These are phyloP conservation scores for Apiospora phragmitis DNA, from an alignment of 2,329 filamentous ascomycete species.

Conservation along the genomic window DNA sequence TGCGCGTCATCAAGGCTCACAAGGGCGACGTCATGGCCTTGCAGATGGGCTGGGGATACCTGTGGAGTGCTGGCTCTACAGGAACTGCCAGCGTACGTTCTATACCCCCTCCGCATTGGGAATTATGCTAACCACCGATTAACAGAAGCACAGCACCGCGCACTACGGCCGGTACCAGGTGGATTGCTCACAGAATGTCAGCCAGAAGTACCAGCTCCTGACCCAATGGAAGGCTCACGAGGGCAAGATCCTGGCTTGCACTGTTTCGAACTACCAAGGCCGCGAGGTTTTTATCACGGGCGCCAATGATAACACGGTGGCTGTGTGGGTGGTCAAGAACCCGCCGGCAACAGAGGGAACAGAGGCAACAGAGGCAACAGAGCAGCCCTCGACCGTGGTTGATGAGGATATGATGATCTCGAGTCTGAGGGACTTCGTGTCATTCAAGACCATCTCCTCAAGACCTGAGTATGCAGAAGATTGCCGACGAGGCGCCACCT, in stretches of 20 bases:
- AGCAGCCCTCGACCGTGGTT: conserved; percentile 35
- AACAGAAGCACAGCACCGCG: conserved; percentile 62
- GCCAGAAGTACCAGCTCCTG: conserved; percentile 80
- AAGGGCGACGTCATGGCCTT: conserved; percentile 83
- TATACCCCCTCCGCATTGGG: conserved; percentile 58
- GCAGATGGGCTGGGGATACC: conserved; percentile 78
- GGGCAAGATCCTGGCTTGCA: conserved; percentile 84
- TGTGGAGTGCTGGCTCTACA: conserved; percentile 87
- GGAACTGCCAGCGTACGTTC: conserved; percentile 65
- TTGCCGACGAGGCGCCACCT: conserved; percentile 89
- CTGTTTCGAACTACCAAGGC: conserved; percentile 67
- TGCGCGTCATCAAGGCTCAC: conserved; percentile 82
- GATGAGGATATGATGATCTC: conserved; percentile 62
- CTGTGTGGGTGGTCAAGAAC: conserved; percentile 77
- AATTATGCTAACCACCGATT: conserved; percentile 12
- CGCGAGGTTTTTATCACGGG: conserved; percentile 91
- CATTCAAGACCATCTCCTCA: conserved; percentile 89
- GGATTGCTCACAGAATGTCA: conserved; percentile 54
- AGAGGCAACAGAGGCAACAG: conserved; percentile 27
- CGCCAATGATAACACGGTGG: conserved; percentile 86
- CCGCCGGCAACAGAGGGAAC: conserved; percentile 34
- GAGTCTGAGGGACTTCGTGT: conserved; percentile 81
- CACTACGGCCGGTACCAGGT: conserved; percentile 60
- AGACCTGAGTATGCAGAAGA: conserved; percentile 84
- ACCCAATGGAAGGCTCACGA: conserved; percentile 80